A percentile compares a stretch with the other conserved stretches of the same genome.
These are phyloP conservation scores for Sclerotinia borealis DNA, from an alignment of 2,329 filamentous ascomycete genomes.

Conservation along the genomic window DNA sequence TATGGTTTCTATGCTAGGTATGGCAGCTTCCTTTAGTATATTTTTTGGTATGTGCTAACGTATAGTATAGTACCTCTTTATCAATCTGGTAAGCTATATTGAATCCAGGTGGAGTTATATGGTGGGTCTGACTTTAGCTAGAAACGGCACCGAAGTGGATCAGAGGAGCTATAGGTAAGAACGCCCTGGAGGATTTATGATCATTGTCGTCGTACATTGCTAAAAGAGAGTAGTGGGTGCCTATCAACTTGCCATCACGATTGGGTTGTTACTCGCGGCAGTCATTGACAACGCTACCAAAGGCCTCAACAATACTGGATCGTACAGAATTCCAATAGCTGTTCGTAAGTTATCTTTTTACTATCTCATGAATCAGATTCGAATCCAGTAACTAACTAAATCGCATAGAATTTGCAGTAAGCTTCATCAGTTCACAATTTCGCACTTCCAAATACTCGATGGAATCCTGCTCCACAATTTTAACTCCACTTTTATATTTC, in stretches of 20 bases:
- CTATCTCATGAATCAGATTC: neutral
- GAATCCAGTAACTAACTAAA: neutral
- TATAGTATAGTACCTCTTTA: conserved; percentile 1
- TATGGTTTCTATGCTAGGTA: conserved; percentile 59
- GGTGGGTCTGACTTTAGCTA: neutral
- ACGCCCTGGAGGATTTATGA: too few species aligned
- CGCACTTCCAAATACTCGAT: too few species aligned
- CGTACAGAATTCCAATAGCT: conserved; percentile 74
- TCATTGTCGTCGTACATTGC: neutral
- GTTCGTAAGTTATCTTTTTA: conserved; percentile 39
- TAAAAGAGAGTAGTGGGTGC: conserved; percentile 33
- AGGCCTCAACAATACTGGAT: conserved; percentile 52
- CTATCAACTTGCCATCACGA: conserved; percentile 78
- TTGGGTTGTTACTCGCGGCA: conserved; percentile 71
- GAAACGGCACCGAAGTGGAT: conserved; percentile 12
- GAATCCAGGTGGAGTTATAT: neutral
- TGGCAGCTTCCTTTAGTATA: conserved; percentile 20
- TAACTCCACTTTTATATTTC: too few species aligned
- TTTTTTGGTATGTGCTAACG: neutral
- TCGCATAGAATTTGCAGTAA: conserved; percentile 51
- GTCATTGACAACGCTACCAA: conserved; percentile 68
- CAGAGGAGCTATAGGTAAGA: conserved; percentile 6
- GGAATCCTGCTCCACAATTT: too few species aligned
- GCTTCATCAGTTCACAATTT: too few species aligned
- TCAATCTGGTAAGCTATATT: conserved; percentile 1